These are phyloP conservation scores for Pueraria montana DNA, from an alignment of 306 rosid species.

Conservation along the genomic window DNA sequence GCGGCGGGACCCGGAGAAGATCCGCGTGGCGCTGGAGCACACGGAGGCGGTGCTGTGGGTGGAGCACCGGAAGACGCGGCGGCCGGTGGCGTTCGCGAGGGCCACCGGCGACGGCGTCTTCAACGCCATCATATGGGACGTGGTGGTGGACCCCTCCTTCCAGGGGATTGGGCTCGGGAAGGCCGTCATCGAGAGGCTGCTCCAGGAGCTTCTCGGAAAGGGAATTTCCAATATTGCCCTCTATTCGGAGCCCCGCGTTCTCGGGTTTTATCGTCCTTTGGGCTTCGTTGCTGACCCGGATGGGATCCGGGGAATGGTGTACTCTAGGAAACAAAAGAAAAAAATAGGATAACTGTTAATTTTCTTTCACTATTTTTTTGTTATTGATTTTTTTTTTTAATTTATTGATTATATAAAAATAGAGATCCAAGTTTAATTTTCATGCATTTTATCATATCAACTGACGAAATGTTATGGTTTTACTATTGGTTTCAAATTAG, in stretches of 20 bases:
- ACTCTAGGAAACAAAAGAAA: slow-evolving; percentile 64
- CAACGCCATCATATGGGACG: slow-evolving; percentile 95
- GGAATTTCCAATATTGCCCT: slow-evolving; percentile 81
- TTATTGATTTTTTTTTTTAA: too few relatives aligned
- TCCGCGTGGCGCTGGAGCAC: slow-evolving; percentile 75
- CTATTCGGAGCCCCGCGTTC: slow-evolving; percentile 87
- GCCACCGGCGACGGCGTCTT: slow-evolving; percentile 97
- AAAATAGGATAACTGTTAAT: neutral
- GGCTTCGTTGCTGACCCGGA: slow-evolving; percentile 92
- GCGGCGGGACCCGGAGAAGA: slow-evolving; percentile 73
- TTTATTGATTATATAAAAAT: too few relatives aligned
- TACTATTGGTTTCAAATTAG: too few relatives aligned
- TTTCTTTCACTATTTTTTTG: neutral
- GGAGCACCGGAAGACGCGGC: slow-evolving; percentile 64
- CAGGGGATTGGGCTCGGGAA: slow-evolving; percentile 92
- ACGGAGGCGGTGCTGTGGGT: slow-evolving; percentile 82
- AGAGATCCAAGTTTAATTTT: too few relatives aligned
- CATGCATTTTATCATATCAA: too few relatives aligned
- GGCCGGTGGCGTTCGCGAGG: slow-evolving; percentile 86
- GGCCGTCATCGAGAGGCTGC: slow-evolving; percentile 83
- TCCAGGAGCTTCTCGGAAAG: slow-evolving; percentile 55
- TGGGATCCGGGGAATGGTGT: slow-evolving; percentile 89
- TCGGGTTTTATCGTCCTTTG: slow-evolving; percentile 85
- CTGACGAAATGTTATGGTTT: too few relatives aligned
- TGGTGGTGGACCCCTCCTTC: slow-evolving; percentile 90